phyloP scores from a whole-genome alignment of 345 rosid genomes.

The Viola odorata region DNA sequence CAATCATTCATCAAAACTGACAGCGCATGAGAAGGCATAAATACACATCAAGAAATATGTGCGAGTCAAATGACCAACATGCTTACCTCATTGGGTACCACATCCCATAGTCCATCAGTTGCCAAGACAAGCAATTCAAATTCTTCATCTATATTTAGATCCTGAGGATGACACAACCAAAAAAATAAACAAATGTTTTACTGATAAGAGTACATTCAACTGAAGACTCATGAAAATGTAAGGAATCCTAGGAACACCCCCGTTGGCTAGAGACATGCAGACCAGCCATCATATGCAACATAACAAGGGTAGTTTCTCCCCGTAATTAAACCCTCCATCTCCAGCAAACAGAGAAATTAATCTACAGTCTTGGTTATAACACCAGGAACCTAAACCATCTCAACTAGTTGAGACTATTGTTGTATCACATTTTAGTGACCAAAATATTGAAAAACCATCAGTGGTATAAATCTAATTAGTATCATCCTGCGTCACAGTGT shows the following conservation, averaged over 20 bases:
- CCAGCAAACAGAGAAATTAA: no score
- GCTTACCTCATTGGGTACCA: slow-evolving; percentile 81
- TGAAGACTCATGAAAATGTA: neutral
- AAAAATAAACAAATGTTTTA: neutral
- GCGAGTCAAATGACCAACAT: neutral
- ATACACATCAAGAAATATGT: neutral
- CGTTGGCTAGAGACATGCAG: neutral
- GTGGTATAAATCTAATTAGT: neutral
- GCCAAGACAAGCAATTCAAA: slow-evolving; percentile 86
- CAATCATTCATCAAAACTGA: neutral
- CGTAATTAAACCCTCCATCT: no score
- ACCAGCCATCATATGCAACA: no score
- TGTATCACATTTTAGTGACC: no score
- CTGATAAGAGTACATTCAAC: neutral
- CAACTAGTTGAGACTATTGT: no score
- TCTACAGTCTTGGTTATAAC: no score
- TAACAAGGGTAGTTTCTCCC: no score
- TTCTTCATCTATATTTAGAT: slow-evolving; percentile 63
- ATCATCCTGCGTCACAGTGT: neutral
- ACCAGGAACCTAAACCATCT: no score
- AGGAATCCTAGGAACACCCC: neutral
- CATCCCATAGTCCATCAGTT: slow-evolving; percentile 99
- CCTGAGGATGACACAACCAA: slow-evolving; percentile 37
- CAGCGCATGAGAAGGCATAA: neutral
- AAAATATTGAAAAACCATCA: no score